Percentiles rank a stretch among this genome's conserved stretches.
Conservation (phyloP, 768 basidiomycete species). For the Tephrocybe sp. region DNA sequence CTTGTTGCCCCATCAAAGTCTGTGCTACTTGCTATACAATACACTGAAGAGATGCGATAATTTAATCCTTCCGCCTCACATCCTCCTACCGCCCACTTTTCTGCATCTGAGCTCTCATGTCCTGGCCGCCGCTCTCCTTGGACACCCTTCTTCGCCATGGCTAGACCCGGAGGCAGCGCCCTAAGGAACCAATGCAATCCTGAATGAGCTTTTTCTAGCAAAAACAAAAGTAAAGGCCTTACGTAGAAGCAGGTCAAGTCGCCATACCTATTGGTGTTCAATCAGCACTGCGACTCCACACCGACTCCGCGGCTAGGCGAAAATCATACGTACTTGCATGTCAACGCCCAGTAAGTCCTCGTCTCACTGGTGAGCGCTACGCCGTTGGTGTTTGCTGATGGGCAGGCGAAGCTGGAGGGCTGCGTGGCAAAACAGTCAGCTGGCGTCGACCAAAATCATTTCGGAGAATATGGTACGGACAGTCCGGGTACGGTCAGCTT, state of each 20-base stretch:
- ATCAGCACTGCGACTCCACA: background rate
- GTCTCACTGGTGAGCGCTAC: background rate
- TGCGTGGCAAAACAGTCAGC: background rate
- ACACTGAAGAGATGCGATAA: too few relatives aligned
- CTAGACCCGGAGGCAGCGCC: background rate
- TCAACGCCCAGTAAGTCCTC: background rate
- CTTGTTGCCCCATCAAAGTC: too few relatives aligned
- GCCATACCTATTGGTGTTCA: background rate
- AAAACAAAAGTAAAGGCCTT: background rate
- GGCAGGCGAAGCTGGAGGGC: background rate
- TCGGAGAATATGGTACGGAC: too few relatives aligned
- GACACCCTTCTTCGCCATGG: background rate
- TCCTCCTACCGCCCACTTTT: too few relatives aligned
- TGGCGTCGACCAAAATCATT: too few relatives aligned
- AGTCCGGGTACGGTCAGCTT: background rate
- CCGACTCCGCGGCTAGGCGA: too few relatives aligned
- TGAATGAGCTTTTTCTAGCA: background rate
- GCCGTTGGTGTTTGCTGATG: background rate
- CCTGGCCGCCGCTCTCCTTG: background rate
- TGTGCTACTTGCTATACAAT: too few relatives aligned
- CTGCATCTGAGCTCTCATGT: background rate
- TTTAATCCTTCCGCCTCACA: too few relatives aligned
- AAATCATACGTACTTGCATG: conserved; percentile 2
- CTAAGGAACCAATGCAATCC: background rate
- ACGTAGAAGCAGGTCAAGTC: background rate